Conservation (phyloP, 768 basidiomycete species). For the Phlebiopsis flavidoalba region DNA sequence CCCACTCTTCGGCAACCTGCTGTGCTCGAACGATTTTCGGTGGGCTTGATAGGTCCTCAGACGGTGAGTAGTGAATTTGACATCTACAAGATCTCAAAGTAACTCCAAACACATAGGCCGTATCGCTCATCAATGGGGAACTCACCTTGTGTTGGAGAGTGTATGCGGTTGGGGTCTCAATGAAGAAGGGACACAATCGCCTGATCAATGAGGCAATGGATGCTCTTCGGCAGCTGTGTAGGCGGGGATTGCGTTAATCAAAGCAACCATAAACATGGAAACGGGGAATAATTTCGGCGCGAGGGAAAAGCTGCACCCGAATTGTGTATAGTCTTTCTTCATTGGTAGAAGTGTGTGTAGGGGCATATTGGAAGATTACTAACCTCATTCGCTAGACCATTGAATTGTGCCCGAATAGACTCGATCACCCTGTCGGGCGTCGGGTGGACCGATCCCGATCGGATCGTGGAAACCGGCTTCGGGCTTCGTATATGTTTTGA, state of each 20-base stretch:
- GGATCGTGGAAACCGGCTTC: conserved; percentile 43
- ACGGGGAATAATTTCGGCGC: conserved; percentile 36
- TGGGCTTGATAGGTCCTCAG: conserved; percentile 32
- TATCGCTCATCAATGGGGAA: neutral
- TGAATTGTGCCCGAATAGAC: conserved; percentile 39
- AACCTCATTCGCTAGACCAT: conserved; percentile 40
- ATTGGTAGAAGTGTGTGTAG: too few relatives aligned
- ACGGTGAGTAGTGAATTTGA: conserved; percentile 41
- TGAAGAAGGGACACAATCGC: conserved; percentile 43
- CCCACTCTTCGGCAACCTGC: conserved; percentile 45
- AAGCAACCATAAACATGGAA: too few relatives aligned
- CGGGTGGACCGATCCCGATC: conserved; percentile 40
- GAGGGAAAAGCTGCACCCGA: conserved; percentile 33
- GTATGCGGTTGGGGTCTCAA: conserved; percentile 29
- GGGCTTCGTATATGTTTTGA: conserved; percentile 33
- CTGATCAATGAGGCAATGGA: conserved; percentile 41
- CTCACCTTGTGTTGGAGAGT: conserved; percentile 38
- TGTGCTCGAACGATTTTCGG: conserved; percentile 34
- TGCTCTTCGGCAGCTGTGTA: conserved; percentile 30
- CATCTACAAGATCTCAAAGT: conserved; percentile 17
- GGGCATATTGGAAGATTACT: too few relatives aligned
- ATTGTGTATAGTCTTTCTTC: too few relatives aligned
- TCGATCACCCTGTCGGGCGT: conserved; percentile 33
- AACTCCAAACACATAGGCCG: neutral
- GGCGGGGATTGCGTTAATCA: too few relatives aligned